Evolutionary conservation across 2,329 filamentous ascomycete species (phyloP), one percentile per base, ranked within the genome.

Genomic region (Colletotrichum sp.): DNA sequence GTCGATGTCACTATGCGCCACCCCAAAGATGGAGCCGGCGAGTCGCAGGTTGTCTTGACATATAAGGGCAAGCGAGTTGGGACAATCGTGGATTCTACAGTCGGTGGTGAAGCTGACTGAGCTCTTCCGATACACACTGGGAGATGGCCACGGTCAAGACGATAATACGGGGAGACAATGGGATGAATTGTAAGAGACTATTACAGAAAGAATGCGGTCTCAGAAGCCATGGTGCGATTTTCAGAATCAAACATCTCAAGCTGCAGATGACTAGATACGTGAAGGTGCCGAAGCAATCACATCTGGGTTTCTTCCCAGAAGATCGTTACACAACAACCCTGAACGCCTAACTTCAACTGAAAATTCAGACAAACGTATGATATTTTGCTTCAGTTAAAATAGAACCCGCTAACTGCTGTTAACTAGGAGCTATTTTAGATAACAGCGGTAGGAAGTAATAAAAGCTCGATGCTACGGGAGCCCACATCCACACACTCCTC

Each of bases 1-100:
- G 76, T 93, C 28, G 89, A 88, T 1, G 90, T 93, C 18, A 85
- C 84, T 3, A 83, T 88, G 71, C 87, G 84, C 77, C 87, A 90
- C 80, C 80, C 78, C 34, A 75, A 76, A 8, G 79, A 73, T n/a
- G 79, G 77, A 2, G 80, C 81, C 5, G 79, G 79, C 8, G 81
- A 85, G 63, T 82, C 84, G 60, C 84, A 88, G 75, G 79, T 92
- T 36, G 84, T 90, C 18, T 81, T 93, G 79, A 89, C 88, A 8
- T 89, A 86, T 84, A 86, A 89, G 68, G 91, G 90, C 2, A 85
- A 83, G 79, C 79, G 78, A 30, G 55, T 79, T 8, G 66, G 36
- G 16, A 9, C 15, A 26, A 36, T 24, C 18, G 10, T 36, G 5
- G 34, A 64, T 64, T 24, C 22, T 24, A 26, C 36, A 24, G 34